Conservation (phyloP, 2,329 filamentous ascomycete genomes). For the Fonsecaea multimorphosa region DNA sequence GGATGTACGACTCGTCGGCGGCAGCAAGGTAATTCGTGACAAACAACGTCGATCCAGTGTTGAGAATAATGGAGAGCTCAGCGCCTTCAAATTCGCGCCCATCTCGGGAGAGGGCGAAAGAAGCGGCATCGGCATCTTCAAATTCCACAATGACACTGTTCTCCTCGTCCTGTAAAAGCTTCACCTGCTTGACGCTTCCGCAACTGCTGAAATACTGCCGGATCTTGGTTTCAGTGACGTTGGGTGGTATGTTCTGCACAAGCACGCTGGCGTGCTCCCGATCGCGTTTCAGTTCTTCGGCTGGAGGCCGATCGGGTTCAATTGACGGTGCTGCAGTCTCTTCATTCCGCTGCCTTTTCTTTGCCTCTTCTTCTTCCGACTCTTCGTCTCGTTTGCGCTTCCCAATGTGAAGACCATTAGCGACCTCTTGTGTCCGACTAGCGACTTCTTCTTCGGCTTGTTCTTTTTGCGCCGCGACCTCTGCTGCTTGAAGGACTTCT, state of each 20-base stretch:
- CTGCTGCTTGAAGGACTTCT: constrained; percentile 67
- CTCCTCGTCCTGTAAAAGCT: constrained; percentile 68
- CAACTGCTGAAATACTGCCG: constrained; percentile 92
- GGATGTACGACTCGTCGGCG: constrained; percentile 58
- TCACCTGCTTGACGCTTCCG: constrained; percentile 80
- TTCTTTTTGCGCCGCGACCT: constrained; percentile 42
- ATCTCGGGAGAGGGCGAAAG: constrained; percentile 79
- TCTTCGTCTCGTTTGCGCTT: constrained; percentile 79
- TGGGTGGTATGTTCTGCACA: constrained; percentile 74
- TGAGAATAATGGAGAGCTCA: constrained; percentile 75
- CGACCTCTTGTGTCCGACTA: constrained; percentile 35
- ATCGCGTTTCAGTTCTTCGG: constrained; percentile 70
- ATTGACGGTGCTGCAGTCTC: constrained; percentile 42
- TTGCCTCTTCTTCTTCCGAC: constrained; percentile 57
- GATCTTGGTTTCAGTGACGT: constrained; percentile 73
- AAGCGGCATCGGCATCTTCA: constrained; percentile 76
- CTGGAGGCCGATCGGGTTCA: constrained; percentile 47
- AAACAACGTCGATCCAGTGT: constrained; percentile 80
- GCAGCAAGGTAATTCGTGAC: constrained; percentile 82
- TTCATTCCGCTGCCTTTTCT: constrained; percentile 70
- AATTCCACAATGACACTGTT: constrained; percentile 84
- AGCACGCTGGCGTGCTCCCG: constrained; percentile 88
- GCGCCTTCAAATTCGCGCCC: constrained; percentile 77
- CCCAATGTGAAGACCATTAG: constrained; percentile 41
- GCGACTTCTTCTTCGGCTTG: constrained; percentile 41